Percentiles rank a stretch among this genome's conserved stretches.
Conservation (phyloP, 768 basidiomycete genomes). For the Trametes coccinea region DNA sequence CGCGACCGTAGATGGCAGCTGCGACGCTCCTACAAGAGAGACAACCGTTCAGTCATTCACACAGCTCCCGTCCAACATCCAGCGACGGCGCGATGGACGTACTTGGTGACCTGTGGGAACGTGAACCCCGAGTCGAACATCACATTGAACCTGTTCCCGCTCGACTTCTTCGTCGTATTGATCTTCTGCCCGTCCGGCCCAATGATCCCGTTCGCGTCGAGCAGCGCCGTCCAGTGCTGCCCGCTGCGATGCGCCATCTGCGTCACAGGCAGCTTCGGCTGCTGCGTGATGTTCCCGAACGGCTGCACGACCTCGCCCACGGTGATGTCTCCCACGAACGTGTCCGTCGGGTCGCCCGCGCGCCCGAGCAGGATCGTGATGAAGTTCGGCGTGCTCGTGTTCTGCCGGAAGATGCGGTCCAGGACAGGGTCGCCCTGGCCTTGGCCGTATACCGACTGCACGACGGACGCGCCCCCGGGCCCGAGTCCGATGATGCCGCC, state of each 20-base stretch:
- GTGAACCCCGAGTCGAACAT: slow-evolving; percentile 36
- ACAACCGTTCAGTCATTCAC: background rate
- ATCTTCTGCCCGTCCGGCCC: slow-evolving; percentile 38
- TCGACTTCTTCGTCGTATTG: slow-evolving; percentile 37
- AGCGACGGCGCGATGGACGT: background rate
- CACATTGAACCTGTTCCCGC: slow-evolving; percentile 32
- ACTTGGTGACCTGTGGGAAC: slow-evolving; percentile 35
- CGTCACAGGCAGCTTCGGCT: slow-evolving; percentile 32
- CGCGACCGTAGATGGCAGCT: slow-evolving; percentile 35
- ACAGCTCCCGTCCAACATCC: background rate
- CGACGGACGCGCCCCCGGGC: slow-evolving; percentile 27
- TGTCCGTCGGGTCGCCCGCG: slow-evolving; percentile 31
- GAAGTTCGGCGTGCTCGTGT: slow-evolving; percentile 35
- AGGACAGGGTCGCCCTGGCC: slow-evolving; percentile 31
- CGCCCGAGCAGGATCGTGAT: slow-evolving; percentile 35
- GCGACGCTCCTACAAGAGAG: slow-evolving; percentile 34
- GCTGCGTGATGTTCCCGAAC: slow-evolving; percentile 30
- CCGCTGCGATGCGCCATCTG: slow-evolving; percentile 26
- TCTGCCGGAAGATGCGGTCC: slow-evolving; percentile 36
- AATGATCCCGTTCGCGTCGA: slow-evolving; percentile 34
- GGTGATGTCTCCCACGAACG: slow-evolving; percentile 33
- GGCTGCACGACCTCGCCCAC: slow-evolving; percentile 32
- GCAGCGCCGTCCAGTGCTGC: slow-evolving; percentile 36
- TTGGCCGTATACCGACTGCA: slow-evolving; percentile 21
- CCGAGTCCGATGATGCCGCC: slow-evolving; percentile 35